Base-by-base conservation (phyloP, 2,329 filamentous ascomycete species). In the Cordyceps cateniannulata region DNA sequence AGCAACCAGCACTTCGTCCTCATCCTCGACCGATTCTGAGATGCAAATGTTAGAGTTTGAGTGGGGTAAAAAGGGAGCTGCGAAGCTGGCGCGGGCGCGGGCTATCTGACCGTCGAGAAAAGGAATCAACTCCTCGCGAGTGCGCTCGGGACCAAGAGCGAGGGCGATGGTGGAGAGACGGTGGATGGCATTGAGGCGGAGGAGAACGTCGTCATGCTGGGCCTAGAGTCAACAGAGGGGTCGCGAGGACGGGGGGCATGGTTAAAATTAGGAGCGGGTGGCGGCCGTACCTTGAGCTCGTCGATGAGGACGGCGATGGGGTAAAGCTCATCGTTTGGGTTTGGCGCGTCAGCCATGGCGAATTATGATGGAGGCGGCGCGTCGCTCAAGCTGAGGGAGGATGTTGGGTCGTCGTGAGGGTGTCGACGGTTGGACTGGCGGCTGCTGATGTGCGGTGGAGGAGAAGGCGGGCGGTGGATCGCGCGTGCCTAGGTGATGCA, bases 281-380 rank as follows among this genome's bases (percentile, higher is more conserved):
- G 49, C 57, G 49, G 42, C 64, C 66, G 67, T 85, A 96, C 93
- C 91, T 97, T 99, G 73, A 99, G 85, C 85, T 99, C 95, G 78
- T 99, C 95, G 79, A 99, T 99, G 78, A 99, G 88, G 69, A 99
- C 95, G 73, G 96, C 95, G 82, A 99, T 99, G 76, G 95, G 95
- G 79, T 98, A 99, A 72, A 99, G 92, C 87, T 98, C 96, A 80
- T 99, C 95, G 77, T 89, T 96, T 81, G 93, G 87, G 79, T 88
- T 90, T 76, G 88, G 84, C 79, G 88, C 89, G 80, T 97, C 85
- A 79, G 85, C 91, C 93, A 98, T 98, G 76, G 77, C 83, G 84
- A 78, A 75, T 71, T 70, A 50, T 18, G 51, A 59, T 55, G 61
- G 53, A 51, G 35, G 54, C 53, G 54, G 60, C 54, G 60, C 54